Evolutionary conservation across 2,329 filamentous ascomycete species (phyloP).

Genomic region (Xylogone sp.): DNA sequence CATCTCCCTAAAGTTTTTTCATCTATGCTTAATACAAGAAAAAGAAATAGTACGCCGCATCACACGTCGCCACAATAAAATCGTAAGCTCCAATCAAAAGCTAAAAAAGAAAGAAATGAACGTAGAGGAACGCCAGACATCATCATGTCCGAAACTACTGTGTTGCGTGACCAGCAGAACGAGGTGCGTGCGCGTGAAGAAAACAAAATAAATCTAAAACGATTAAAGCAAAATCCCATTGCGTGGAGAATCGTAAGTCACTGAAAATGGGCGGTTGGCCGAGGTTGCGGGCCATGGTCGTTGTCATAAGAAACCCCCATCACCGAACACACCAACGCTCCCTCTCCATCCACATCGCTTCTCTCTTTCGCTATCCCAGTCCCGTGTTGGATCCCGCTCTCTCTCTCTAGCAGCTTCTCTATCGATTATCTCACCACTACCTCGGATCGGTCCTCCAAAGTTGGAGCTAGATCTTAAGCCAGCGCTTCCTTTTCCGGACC

Average conservation of each 20-base stretch:
- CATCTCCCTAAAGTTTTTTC: too few species aligned
- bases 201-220: neutral
- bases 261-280: too few species aligned
- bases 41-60: neutral
- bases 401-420: slow-evolving; percentile 3
- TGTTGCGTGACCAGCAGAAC: neutral
- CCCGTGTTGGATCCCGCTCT: slow-evolving; percentile 14
- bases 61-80: neutral
- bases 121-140: neutral
- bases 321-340: slow-evolving; percentile 51
- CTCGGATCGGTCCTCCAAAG: neutral
- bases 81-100: neutral
- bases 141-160: neutral
- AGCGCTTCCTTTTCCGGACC: neutral
- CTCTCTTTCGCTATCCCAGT: slow-evolving; percentile 8
- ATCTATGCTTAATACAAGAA: too few species aligned
- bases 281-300: too few species aligned
- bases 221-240: neutral
- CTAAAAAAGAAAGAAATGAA: neutral
- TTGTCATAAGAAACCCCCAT: slow-evolving; percentile 51
- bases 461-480: neutral
- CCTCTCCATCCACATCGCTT: slow-evolving; percentile 54
- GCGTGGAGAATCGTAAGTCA: too few species aligned
- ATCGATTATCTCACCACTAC: slow-evolving; percentile 1
- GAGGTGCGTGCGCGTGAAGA: neutral